These are phyloP conservation scores for Pyricularia grisea DNA, from an alignment of 2,329 filamentous ascomycete genomes.

Conservation along the genomic window DNA sequence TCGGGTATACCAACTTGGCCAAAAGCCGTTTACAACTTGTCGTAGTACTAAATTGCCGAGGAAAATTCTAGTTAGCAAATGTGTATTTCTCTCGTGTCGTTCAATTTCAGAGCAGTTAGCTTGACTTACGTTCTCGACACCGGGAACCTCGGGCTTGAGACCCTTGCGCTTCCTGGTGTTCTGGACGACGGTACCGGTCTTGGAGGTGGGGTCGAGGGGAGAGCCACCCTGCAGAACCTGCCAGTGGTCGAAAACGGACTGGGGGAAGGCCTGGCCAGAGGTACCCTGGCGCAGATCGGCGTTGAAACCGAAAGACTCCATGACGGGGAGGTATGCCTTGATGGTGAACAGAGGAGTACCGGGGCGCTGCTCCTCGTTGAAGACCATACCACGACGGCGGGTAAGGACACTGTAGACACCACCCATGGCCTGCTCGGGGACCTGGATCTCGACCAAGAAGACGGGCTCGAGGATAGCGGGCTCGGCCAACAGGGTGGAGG, in stretches of 20 bases:
- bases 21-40: conserved; percentile 77
- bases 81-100: not conserved
- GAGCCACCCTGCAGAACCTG: conserved; percentile 91
- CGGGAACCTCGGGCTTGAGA: conserved; percentile 92
- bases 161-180: conserved; percentile 99
- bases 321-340: conserved; percentile 34
- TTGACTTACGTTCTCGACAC: conserved; percentile 90
- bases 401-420: conserved; percentile 99
- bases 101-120: not conserved
- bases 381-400: conserved; percentile 97
- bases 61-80: conserved; percentile 25
- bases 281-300: conserved; percentile 89
- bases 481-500: conserved; percentile 80
- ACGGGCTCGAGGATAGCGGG: conserved; percentile 92
- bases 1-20: conserved; percentile 32
- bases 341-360: conserved; percentile 99
- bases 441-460: conserved; percentile 99
- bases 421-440: conserved; percentile 97
- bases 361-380: conserved; percentile 94
- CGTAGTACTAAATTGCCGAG: conserved; percentile 87
- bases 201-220: conserved; percentile 71
- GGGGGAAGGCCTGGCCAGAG: conserved; percentile 96
- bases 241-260: conserved; percentile 99
- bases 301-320: conserved; percentile 69
- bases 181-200: conserved; percentile 74